A percentile compares a stretch with the other conserved stretches of the same genome.
Conservation (phyloP, 2,329 filamentous ascomycete genomes). For the Westerdykella ornata region DNA sequence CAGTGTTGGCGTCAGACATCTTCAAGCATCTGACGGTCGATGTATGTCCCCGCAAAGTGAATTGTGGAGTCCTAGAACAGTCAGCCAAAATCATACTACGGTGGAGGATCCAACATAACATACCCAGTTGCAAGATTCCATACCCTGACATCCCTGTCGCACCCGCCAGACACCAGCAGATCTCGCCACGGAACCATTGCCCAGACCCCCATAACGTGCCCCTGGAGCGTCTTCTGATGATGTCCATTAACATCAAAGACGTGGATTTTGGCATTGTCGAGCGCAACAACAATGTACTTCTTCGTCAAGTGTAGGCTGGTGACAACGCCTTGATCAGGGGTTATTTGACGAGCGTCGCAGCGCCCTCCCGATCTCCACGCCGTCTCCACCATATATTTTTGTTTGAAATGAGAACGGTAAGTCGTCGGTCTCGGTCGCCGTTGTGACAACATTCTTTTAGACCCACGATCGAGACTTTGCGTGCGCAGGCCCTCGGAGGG, state of each 20-base stretch:
- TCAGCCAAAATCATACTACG: background rate
- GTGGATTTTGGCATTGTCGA: conserved; percentile 98
- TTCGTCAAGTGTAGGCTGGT: conserved; percentile 90
- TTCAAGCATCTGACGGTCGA: conserved; percentile 95
- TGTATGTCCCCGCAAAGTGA: conserved; percentile 82
- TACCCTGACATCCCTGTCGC: conserved; percentile 90
- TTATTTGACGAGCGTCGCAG: conserved; percentile 79
- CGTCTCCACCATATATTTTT: conserved; percentile 92
- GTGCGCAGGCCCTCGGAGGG: conserved; percentile 44
- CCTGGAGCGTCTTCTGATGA: conserved; percentile 79
- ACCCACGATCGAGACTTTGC: conserved; percentile 52
- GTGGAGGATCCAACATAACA: conserved; percentile 21
- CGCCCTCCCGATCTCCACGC: conserved; percentile 92
- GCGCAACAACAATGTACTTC: conserved; percentile 93
- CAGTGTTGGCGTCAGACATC: conserved; percentile 90
- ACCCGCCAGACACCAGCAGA: conserved; percentile 88
- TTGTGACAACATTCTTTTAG: conserved; percentile 29
- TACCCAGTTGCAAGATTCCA: conserved; percentile 95
- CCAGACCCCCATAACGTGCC: conserved; percentile 99
- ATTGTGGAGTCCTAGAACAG: conserved; percentile 23
- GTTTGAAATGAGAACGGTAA: conserved; percentile 96
- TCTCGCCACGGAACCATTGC: conserved; percentile 99
- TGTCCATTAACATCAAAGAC: conserved; percentile 91
- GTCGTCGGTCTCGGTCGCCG: conserved; percentile 62
- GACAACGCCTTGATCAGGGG: conserved; percentile 92